Percentiles rank a stretch among this genome's conserved stretches.
Conservation (phyloP, 345 rosid species). For the Reutealis trisperma region DNA sequence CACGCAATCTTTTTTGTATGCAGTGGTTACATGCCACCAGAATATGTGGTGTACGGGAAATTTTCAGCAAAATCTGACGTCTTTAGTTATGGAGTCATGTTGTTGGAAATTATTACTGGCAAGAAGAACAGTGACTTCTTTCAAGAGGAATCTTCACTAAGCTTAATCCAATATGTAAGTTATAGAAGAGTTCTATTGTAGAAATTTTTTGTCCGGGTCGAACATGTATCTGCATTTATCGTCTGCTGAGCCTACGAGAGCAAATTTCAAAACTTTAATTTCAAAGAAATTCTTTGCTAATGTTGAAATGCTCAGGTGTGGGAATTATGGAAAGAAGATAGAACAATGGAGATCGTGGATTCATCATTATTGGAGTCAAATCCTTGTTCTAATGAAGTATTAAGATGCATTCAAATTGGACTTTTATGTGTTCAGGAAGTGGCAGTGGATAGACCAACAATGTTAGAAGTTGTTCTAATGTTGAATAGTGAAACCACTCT, state of each 20-base stretch:
- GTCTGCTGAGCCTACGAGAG: too few relatives aligned
- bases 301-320: neutral
- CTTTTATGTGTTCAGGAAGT: neutral
- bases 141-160: slow-evolving; percentile 30
- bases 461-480: neutral
- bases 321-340: neutral
- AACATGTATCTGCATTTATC: too few relatives aligned
- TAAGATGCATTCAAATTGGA: neutral
- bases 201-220: too few relatives aligned
- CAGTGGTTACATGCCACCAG: slow-evolving; percentile 80
- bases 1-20: too few relatives aligned
- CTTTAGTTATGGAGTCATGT: slow-evolving; percentile 58
- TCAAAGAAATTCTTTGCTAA: too few relatives aligned
- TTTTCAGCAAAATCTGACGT: slow-evolving; percentile 71
- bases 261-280: too few relatives aligned
- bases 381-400: neutral
- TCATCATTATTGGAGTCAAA: neutral
- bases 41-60: slow-evolving; percentile 63
- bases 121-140: slow-evolving; percentile 33
- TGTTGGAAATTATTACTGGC: slow-evolving; percentile 59
- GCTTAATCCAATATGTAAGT: slow-evolving; percentile 57
- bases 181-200: too few relatives aligned
- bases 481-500: neutral
- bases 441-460: neutral
- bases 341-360: neutral